Base-by-base conservation (phyloP, 2,329 filamentous ascomycete genomes). In the Blastomyces emzantsi region DNA sequence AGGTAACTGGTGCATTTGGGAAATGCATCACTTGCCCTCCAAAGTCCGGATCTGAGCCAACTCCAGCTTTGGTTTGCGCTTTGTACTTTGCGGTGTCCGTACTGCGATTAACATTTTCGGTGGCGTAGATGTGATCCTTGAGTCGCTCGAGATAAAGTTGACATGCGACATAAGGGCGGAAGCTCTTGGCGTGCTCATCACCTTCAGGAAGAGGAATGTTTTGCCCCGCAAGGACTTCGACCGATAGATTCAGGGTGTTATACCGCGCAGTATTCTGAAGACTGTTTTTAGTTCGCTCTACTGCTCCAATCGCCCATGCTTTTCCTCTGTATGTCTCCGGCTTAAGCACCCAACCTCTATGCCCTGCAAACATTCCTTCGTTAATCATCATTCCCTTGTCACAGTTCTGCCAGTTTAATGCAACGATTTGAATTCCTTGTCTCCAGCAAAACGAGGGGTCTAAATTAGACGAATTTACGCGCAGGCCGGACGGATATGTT, bases 361-460 rank as follows among this genome's bases (percentile, higher is more conserved):
- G 88, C 11, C 86, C 89, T 1, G 86, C 83, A 75, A 96, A 96
- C 90, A 96, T 94, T 69, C 86, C 92, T 72, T 94, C 87, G 72
- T 97, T 97, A 17, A 96, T 83, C 93, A 97, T 97, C 87, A 95
- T 95, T 41, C 90, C 92, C 69, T 90, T 88, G 71, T 97, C 92
- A 75, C 89, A 87, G 66, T 87, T 88, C 75, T 97, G 92, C 90
- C 92, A 97, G 77, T 97, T 97, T 65, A 97, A 80, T 0, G 92
- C 92, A 1, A 95, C 91, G 69, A 97, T 88, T 75, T 97, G 92
- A 2, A 95, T 88, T 17, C 92, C 92, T 67, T 90, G 87, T 41
- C 90, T 84, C 92, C 92, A 97, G 75, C 92, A 94, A 3, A 88
- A 82, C 0, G 86, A 84, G 4, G 93, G 92, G 69, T 96, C 90